A percentile compares a stretch with the other conserved stretches of the same genome.
Evolutionary conservation across 345 rosid species (phyloP).

Genomic region (Ceriops zippeliana): DNA sequence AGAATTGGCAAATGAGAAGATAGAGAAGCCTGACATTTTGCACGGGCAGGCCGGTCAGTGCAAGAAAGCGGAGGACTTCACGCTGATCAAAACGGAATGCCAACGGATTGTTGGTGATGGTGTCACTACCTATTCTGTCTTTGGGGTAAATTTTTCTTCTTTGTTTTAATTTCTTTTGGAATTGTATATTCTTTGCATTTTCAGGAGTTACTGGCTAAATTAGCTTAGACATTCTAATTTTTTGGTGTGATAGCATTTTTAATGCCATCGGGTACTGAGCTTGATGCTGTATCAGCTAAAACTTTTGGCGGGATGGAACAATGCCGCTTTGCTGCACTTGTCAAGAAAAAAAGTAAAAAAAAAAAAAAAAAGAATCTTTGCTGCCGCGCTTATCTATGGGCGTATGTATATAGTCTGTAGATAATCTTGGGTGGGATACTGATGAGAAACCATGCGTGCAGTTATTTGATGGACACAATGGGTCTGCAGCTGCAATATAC

Average conservation of each 20-base stretch:
- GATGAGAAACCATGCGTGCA: slow-evolving; percentile 32
- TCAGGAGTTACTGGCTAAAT: neutral
- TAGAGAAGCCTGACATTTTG: slow-evolving; percentile 69
- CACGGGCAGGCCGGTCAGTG: slow-evolving; percentile 83
- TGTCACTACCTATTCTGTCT: slow-evolving; percentile 71
- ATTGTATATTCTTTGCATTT: neutral
- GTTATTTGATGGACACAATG: slow-evolving; percentile 99
- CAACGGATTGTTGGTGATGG: slow-evolving; percentile 80
- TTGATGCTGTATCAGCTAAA: neutral
- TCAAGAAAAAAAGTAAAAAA: too few relatives aligned
- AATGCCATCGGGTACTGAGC: too few relatives aligned
- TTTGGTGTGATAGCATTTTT: too few relatives aligned
- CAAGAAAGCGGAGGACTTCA: slow-evolving; percentile 96
- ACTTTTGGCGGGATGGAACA: neutral
- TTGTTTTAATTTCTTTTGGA: neutral
- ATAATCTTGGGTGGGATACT: slow-evolving; percentile 3
- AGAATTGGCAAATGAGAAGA: slow-evolving; percentile 77
- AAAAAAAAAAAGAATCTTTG: neutral
- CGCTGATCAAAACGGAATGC: slow-evolving; percentile 73
- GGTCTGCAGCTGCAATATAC: slow-evolving; percentile 93
- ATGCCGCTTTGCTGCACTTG: too few relatives aligned
- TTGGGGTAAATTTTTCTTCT: slow-evolving; percentile 50
- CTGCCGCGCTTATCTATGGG: neutral
- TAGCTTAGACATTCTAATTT: neutral
- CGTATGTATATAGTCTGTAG: neutral